Percentiles rank a stretch among this genome's conserved stretches.
phyloP scores from a whole-genome alignment of 2,329 filamentous ascomycete species.

The Aureobasidium sp. region DNA sequence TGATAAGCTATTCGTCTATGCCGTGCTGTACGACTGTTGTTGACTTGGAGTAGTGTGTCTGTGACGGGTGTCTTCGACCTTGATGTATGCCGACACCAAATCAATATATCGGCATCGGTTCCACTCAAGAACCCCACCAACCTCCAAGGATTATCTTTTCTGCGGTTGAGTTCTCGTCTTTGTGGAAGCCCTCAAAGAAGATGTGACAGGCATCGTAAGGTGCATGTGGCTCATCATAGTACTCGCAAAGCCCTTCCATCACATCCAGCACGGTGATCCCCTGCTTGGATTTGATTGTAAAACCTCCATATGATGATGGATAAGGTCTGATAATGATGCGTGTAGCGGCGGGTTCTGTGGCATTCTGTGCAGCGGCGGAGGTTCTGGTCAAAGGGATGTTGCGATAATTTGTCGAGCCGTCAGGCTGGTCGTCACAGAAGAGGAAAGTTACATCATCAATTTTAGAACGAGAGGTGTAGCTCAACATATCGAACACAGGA shows the following conservation, averaged over 20 bases:
- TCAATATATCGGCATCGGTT: too few species aligned
- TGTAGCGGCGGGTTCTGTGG: neutral
- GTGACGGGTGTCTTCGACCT: too few species aligned
- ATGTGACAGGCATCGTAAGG: neutral
- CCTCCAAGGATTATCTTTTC: neutral
- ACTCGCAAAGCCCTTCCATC: neutral
- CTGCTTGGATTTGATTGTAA: neutral
- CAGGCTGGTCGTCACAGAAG: neutral
- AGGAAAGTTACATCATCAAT: neutral
- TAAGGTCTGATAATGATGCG: neutral
- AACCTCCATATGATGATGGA: too few species aligned
- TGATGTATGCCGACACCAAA: too few species aligned
- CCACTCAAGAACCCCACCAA: neutral
- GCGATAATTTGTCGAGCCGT: neutral
- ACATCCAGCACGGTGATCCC: neutral
- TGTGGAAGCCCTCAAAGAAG: neutral
- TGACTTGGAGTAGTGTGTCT: too few species aligned
- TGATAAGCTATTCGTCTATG: too few species aligned
- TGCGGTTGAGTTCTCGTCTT: neutral
- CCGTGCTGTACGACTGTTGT: too few species aligned
- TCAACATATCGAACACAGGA: neutral
- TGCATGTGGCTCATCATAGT: neutral
- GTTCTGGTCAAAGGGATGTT: neutral
- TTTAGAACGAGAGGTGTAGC: neutral
- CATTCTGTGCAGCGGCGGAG: neutral